Evolutionary conservation across 192 early-diverging fungal genomes (phyloP), one percentile per base, ranked within the genome.

Genomic region (Coemansia sp.): DNA sequence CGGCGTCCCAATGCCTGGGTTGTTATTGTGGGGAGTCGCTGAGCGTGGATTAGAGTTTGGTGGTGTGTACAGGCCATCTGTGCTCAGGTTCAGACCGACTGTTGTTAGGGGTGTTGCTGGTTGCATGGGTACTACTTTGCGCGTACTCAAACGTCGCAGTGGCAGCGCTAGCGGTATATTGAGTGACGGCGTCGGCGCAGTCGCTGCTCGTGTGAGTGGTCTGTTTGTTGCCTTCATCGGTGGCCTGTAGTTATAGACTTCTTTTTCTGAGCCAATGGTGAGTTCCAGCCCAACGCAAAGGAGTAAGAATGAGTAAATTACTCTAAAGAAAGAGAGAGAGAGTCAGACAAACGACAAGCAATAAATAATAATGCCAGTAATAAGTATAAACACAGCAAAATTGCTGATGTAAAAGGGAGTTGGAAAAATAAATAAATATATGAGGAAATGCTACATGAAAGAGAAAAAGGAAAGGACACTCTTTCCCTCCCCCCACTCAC

Each of bases 131-230:
- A 72, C 44, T 21, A 59, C 11, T 46, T 50, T 73, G 71, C 64
- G 71, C 32, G 21, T 50, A 25, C 14, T 42, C 37, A 73, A 34
- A n/a, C 48, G 36, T 19, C 71, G 71, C 15, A 66, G 55, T 5
- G 39, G 64, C 51, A 48, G 27, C 1, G 27, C 27, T 27, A 27
- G 27, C 29, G 45, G 29, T 7, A 58, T 32, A 17, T 2, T n/a
- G 19, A n/a, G 63, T 38, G 57, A 36, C 25, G 42, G 53, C 27
- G 66, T 14, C 19, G 66, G 66, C 57, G 57, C 66, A 8, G 66
- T 68, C 7, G 66, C 39, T 60, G 66, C 53, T 32, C 66, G 66
- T 34, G 66, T 45, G 31, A 68, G 46, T 58, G 34, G 66, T 23
- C 41, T 57, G 66, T 68, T 68, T 32, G 48, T 19, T 0, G 45